Conservation (phyloP, 192 early-diverging fungal species). For the Dispira simplex region DNA sequence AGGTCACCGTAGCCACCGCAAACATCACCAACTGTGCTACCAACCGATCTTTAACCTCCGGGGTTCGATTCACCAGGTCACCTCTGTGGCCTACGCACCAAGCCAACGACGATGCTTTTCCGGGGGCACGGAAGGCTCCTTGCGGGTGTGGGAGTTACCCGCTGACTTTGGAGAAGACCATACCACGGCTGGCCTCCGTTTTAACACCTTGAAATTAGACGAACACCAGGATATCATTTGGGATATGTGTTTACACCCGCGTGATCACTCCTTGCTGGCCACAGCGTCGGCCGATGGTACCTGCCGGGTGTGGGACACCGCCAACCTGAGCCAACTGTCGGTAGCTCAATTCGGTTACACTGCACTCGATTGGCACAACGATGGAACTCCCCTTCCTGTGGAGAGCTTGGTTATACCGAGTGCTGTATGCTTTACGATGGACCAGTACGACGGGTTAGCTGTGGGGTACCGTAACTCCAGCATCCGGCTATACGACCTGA, state of each 20-base stretch:
- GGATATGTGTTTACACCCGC: not conserved
- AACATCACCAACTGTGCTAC: not conserved
- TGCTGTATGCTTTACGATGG: not conserved
- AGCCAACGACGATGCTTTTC: not conserved
- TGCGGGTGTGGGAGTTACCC: constrained; percentile 3
- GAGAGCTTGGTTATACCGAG: not conserved
- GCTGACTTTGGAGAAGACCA: not conserved
- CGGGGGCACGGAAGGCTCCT: not conserved
- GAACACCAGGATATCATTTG: not conserved
- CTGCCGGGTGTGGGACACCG: constrained; percentile 6
- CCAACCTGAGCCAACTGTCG: not conserved
- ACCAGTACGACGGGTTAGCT: not conserved
- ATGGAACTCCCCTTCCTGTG: not conserved
- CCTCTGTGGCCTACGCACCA: not conserved
- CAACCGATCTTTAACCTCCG: not conserved
- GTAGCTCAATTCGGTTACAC: not conserved
- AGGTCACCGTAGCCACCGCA: not conserved
- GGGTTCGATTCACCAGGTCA: constrained; percentile 2
- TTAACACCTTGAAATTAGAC: not conserved
- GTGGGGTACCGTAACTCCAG: not conserved
- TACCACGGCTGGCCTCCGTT: not conserved
- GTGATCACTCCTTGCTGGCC: not conserved
- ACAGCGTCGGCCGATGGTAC: not conserved
- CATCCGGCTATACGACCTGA: not conserved
- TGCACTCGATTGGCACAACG: not conserved